Conservation (phyloP, 352 stramenopile genomes). For the Phytopythium kandeliae region DNA sequence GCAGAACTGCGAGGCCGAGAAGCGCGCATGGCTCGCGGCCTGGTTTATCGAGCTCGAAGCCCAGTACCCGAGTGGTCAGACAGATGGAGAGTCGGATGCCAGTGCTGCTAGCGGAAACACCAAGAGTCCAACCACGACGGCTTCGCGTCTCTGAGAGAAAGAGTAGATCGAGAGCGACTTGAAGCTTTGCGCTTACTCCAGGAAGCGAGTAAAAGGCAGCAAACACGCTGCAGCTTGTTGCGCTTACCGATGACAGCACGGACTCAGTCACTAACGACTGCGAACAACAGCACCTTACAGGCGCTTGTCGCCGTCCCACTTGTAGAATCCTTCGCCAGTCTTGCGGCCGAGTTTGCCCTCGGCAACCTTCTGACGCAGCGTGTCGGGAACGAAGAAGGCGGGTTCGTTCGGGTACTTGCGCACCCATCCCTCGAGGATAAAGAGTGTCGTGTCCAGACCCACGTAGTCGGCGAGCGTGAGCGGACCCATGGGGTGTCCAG, state of each 20-base stretch:
- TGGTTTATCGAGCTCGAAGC: constrained; percentile 51
- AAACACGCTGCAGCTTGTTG: too few species aligned
- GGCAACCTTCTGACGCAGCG: constrained; percentile 89
- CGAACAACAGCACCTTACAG: constrained; percentile 24
- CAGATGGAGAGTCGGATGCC: background rate
- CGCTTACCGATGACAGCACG: too few species aligned
- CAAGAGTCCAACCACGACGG: background rate
- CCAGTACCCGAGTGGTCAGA: constrained; percentile 16
- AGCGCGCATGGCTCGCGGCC: constrained; percentile 50
- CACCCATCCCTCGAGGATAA: constrained; percentile 95
- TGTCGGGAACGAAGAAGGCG: constrained; percentile 94
- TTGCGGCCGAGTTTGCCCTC: constrained; percentile 95
- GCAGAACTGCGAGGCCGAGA: constrained; percentile 52
- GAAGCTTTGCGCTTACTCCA: background rate
- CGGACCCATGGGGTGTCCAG: constrained; percentile 97
- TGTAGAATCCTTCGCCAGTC: constrained; percentile 96
- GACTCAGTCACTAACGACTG: background rate
- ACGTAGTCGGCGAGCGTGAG: constrained; percentile 95
- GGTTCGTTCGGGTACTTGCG: constrained; percentile 94
- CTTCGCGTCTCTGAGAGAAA: background rate
- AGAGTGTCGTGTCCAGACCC: constrained; percentile 95
- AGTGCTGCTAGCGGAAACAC: background rate
- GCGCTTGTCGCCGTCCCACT: constrained; percentile 85
- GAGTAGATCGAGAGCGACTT: too few species aligned
- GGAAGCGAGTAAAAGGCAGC: background rate